Evolutionary conservation across 2,329 filamentous ascomycete species (phyloP).

Genomic region (Microcera coccophila): DNA sequence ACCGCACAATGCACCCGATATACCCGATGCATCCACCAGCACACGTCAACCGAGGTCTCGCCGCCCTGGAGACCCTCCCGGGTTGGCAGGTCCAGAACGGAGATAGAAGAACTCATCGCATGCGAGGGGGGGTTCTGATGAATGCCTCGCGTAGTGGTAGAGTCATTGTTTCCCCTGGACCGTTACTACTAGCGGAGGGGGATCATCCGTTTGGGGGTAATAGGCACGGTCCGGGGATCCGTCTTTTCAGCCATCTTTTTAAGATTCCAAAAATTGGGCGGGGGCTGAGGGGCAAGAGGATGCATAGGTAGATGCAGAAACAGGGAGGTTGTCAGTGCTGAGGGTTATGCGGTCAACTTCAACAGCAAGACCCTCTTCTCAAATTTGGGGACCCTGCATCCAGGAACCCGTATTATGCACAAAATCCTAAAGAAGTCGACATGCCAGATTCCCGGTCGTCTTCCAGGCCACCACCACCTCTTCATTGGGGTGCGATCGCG

Average conservation of each 20-base stretch:
- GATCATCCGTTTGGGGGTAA: too few relatives aligned
- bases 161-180: neutral
- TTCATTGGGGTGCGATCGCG: neutral
- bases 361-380: too few relatives aligned
- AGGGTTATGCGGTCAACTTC: too few relatives aligned
- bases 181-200: neutral
- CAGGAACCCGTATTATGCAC: neutral
- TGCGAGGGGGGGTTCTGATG: neutral
- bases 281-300: neutral
- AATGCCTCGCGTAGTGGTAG: constrained; percentile 3
- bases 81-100: constrained; percentile 3
- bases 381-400: neutral
- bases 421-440: neutral
- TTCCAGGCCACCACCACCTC: neutral
- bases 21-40: constrained; percentile 1
- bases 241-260: neutral
- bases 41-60: constrained; percentile 8
- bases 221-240: constrained; percentile 7
- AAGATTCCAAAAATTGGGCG: neutral
- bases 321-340: too few relatives aligned
- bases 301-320: too few relatives aligned
- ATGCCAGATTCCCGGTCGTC: neutral
- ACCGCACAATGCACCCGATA: neutral
- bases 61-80: constrained; percentile 1
- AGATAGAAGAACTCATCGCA: neutral